These are phyloP conservation scores for Diplosphaera chodatii DNA, from an alignment of 139 green algal genomes.

Conservation along the genomic window DNA sequence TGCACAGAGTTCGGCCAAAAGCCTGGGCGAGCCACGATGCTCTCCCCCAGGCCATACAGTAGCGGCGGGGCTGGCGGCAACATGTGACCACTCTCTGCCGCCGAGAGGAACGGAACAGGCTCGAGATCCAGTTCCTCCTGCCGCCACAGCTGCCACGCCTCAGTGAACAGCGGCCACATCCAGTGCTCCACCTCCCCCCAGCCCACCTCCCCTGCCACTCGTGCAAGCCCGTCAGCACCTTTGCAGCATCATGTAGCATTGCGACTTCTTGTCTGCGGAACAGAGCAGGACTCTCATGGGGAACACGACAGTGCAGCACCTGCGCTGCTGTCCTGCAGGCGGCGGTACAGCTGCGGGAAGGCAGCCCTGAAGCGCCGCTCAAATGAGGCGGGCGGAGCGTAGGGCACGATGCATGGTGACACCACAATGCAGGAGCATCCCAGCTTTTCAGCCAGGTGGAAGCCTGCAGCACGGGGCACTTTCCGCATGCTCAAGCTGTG, in stretches of 20 bases:
- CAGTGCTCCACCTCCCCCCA: slow-evolving; percentile 57
- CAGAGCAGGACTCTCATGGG: no score
- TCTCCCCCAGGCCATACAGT: slow-evolving; percentile 41
- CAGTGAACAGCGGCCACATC: slow-evolving; percentile 74
- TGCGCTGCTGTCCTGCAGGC: slow-evolving; percentile 7
- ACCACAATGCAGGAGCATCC: slow-evolving; percentile 33
- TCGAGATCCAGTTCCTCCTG: slow-evolving; percentile 34
- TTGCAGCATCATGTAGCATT: no score
- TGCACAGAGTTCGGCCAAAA: slow-evolving; percentile 34
- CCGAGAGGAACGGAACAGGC: slow-evolving; percentile 17
- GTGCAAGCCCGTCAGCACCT: no score
- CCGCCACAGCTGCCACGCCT: slow-evolving; percentile 52
- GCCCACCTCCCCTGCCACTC: slow-evolving; percentile 4
- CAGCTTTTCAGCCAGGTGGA: slow-evolving; percentile 52
- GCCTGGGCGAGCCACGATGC: slow-evolving; percentile 30
- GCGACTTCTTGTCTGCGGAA: no score
- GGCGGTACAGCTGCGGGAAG: slow-evolving; percentile 20
- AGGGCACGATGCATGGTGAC: slow-evolving; percentile 54
- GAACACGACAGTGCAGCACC: not conserved
- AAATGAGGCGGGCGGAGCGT: slow-evolving; percentile 33
- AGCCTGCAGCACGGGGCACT: slow-evolving; percentile 12
- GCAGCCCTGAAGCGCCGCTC: slow-evolving; percentile 15
- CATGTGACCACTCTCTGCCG: not conserved
- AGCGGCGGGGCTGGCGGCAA: slow-evolving; percentile 19
- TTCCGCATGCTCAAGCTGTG: no score